These are phyloP conservation scores for Tetramitus jugosus DNA, from an alignment of 208 protist species.

Conservation along the genomic window DNA sequence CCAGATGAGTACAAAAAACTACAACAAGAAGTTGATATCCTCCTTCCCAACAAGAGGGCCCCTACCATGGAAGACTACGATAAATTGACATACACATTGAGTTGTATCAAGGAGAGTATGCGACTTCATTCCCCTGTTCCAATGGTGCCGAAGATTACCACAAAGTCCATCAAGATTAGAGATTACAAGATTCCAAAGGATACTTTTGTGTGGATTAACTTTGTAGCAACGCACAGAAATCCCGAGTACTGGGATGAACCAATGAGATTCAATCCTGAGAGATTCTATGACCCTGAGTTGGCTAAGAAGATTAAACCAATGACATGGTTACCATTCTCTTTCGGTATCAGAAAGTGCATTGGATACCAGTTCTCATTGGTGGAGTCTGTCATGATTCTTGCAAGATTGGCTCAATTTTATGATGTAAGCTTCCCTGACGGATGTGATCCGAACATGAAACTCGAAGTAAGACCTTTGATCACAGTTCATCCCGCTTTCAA, in stretches of 20 bases:
- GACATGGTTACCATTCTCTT: neutral
- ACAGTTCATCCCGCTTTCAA: too few relatives aligned
- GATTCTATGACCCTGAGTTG: neutral
- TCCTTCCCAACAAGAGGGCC: too few relatives aligned
- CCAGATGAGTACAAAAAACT: neutral
- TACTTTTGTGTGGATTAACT: neutral
- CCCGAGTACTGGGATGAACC: neutral
- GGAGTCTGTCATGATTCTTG: neutral
- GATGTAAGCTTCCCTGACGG: neutral
- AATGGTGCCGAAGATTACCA: neutral
- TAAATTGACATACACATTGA: neutral
- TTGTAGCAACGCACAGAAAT: neutral
- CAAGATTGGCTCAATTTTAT: neutral
- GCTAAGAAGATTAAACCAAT: neutral
- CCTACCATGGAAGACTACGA: neutral
- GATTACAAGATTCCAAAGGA: slow-evolving; percentile 9
- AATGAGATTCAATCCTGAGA: neutral
- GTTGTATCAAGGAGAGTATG: neutral
- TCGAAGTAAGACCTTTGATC: too few relatives aligned
- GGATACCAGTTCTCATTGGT: neutral
- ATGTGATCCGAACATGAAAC: too few relatives aligned
- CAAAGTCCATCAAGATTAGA: neutral
- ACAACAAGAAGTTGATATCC: neutral
- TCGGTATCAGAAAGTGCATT: slow-evolving; percentile 2
- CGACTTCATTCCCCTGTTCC: slow-evolving; percentile 1